Conservation (phyloP, 371 early-diverging fungal genomes). For the Apophysomyces elegans region DNA sequence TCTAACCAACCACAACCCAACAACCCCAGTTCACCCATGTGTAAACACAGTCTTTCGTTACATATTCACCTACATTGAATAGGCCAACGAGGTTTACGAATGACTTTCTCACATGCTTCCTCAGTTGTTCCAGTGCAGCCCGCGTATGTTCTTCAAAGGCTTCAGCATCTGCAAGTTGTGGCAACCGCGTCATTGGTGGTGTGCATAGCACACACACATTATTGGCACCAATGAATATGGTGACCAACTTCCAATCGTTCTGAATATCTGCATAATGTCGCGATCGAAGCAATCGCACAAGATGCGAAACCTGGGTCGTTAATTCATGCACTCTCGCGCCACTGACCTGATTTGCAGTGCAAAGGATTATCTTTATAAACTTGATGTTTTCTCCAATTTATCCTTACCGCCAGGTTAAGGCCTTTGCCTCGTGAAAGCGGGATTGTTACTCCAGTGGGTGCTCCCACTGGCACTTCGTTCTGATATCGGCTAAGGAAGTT, state of each 20-base stretch:
- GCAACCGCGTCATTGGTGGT: conserved; percentile 37
- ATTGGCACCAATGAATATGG: conserved; percentile 73
- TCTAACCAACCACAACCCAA: conserved; percentile 21
- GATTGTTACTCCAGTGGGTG: conserved; percentile 57
- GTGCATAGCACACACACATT: conserved; percentile 67
- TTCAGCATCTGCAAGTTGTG: conserved; percentile 51
- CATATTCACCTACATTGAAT: conserved; percentile 50
- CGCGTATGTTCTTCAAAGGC: conserved; percentile 52
- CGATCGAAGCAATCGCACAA: conserved; percentile 24
- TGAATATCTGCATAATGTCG: conserved; percentile 28
- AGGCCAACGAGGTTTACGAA: conserved; percentile 65
- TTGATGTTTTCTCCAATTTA: not conserved
- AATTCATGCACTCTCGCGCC: conserved; percentile 55
- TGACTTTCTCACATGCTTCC: conserved; percentile 45
- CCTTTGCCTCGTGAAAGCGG: conserved; percentile 61
- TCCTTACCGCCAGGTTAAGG: conserved; percentile 65
- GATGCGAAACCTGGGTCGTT: conserved; percentile 30
- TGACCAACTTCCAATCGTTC: conserved; percentile 69
- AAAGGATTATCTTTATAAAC: not conserved
- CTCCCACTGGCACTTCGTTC: conserved; percentile 40
- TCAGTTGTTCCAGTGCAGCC: conserved; percentile 39
- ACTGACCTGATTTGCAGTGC: conserved; percentile 44
- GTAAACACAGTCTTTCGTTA: too few relatives aligned
- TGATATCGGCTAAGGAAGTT: conserved; percentile 60
- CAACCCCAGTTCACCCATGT: not conserved